Base-by-base conservation (phyloP, 352 stramenopile genomes). In the Phytophthora ramorum region DNA sequence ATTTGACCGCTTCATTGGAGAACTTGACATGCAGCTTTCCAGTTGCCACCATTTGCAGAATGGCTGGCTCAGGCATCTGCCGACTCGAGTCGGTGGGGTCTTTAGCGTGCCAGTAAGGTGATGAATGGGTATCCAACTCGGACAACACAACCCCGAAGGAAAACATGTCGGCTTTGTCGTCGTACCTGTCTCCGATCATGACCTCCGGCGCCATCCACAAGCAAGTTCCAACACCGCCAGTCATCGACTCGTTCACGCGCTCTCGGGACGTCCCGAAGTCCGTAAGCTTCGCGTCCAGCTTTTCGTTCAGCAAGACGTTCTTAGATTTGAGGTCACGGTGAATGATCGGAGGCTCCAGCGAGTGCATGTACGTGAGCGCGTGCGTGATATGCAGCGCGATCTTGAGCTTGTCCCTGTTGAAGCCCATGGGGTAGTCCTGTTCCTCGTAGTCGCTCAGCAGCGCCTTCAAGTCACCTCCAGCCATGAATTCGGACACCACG, bases 401-500 rank as follows among this genome's bases (percentile, higher is more conserved):
- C 44, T 67, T 57, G 13, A 74, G 35, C 19, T 84, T 86, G 12
- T 73, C 52, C 0, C 37, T 24, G 43, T 73, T 72, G 40, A 84
- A 81, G 4, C 76, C 76, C 16, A 56, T 54, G 1, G 63, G 61
- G 19, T 51, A 37, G 1, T 71, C 2, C 1, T 65, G 63, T 10
- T 69, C 51, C 17, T 73, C 60, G 38, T 69, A 73, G 19, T 73
- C 53, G 10, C 30, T 67, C 32, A 91, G 37, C 13, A 88, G 40
- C 0, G 63, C 61, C 17, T 79, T 74, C 34, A 91, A 72, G 51
- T 89, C 76, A 6, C 79, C 81, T 40, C 81, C 79, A 35, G 65
- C 71, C 75, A 89, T 83, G 53, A 76, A 89, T 57, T 91, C 78
- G 12, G 78, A 79, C 17, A 91, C 53, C 8, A 88, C 64, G 14